These are phyloP conservation scores for Paecilomyces sp. DNA, from an alignment of 2,329 filamentous ascomycete species.

Conservation along the genomic window DNA sequence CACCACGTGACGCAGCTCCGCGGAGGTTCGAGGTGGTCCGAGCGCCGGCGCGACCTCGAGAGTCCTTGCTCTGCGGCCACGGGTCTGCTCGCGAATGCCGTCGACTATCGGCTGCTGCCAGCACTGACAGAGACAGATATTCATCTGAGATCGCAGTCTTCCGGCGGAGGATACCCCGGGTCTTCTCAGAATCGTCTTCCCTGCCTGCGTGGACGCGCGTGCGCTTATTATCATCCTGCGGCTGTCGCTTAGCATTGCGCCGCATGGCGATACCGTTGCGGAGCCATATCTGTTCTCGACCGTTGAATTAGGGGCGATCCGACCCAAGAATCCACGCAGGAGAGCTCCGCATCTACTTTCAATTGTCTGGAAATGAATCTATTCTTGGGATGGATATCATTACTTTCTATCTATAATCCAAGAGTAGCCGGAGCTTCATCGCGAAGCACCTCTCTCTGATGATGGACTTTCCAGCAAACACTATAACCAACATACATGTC, in stretches of 20 bases:
- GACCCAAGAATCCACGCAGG: not conserved
- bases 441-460: constrained; percentile 17
- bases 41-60: constrained; percentile 2
- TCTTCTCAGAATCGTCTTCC: not conserved
- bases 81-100: not conserved
- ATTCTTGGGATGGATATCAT: constrained; percentile 14
- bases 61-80: not conserved
- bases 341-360: not conserved
- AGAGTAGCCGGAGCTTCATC: constrained; percentile 18
- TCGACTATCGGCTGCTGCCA: not conserved
- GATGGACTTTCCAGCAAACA: constrained; percentile 38
- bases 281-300: constrained; percentile 4
- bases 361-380: constrained; percentile 27
- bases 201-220: not conserved
- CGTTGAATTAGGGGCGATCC: constrained; percentile 2
- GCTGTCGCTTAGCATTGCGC: not conserved
- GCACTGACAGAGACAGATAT: not conserved
- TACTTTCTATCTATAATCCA: constrained; percentile 15
- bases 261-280: constrained; percentile 10
- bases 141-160: not conserved
- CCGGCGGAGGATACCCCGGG: not conserved
- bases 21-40: constrained; percentile 3
- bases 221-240: constrained; percentile 1
- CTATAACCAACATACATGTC: constrained; percentile 34
- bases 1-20: constrained; percentile 8